Base-by-base conservation (phyloP, 305 asterid species). In the Plantago coronopus region DNA sequence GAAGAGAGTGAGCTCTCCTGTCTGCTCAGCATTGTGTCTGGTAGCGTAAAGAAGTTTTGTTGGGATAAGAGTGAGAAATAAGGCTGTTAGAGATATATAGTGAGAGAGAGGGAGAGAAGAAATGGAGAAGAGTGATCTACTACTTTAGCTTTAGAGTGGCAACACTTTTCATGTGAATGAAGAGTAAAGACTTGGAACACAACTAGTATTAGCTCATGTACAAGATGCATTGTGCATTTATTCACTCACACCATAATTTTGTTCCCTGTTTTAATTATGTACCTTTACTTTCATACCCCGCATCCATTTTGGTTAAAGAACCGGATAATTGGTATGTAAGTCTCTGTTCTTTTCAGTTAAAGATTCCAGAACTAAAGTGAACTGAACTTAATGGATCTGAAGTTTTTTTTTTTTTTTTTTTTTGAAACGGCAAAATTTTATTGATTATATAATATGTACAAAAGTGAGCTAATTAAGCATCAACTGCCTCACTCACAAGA, bases 1-100 rank as follows among this genome's bases (percentile, higher is more conserved):
- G 95, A 81, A n/a, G 95, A 83, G 72, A 77, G 84, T 19, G 80
- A 73, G 53, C 91, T 84, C 22, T 89, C 95, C 73, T 83, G 95
- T 60, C 90, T 80, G 71, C 63, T 78, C 63, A 89, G 83, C 94
- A 87, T 84, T 58, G 59, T 60, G 25, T 22, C 16, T 0, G 13
- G 5, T n/a, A 37, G 62, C 22, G 57, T 54, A 16, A 19, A 37
- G 48, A 54, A 46, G 7, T 31, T 68, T 43, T 10, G 17, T 53
- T n/a, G n/a, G 48, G 59, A 38, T 20, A 16, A 22, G n/a, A n/a
- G n/a, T n/a, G n/a, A n/a, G n/a, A n/a, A n/a, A n/a, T n/a, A n/a
- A n/a, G n/a, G n/a, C 34, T 2, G 34, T 27, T 27, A 27, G 34
- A 27, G 34, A 22, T 23, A 51, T 53, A 57, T 34, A 22, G 68